Conservation (phyloP, 148 eudicot genomes). For the Camellia lanceoleosa region DNA sequence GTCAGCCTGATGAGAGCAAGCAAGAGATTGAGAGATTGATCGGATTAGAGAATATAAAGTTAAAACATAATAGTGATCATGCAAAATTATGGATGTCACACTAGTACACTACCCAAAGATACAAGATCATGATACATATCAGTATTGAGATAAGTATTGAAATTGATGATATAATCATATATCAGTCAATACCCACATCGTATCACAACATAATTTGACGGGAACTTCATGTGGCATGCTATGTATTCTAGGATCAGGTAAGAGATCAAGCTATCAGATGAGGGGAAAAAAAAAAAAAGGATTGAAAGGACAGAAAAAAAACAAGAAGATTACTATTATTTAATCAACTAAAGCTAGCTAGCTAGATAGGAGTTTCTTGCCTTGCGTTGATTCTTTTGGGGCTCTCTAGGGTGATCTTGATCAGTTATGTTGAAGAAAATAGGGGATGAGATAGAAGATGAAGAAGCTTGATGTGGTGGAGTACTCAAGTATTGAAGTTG, state of each 20-base stretch:
- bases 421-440: constrained; percentile 13
- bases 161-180: no score
- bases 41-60: neutral
- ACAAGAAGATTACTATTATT: neutral
- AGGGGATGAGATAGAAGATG: constrained; percentile 16
- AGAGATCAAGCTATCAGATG: neutral
- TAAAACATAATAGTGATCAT: neutral
- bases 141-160: no score
- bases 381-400: neutral
- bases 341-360: neutral
- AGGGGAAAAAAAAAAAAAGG: neutral
- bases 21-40: neutral
- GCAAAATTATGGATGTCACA: neutral
- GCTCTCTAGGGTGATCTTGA: constrained; percentile 14
- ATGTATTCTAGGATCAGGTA: neutral
- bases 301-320: neutral
- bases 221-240: neutral
- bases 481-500: neutral
- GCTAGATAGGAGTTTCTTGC: neutral
- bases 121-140: no score
- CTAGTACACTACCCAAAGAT: neutral
- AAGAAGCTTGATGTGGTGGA: neutral
- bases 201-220: neutral
- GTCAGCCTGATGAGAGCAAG: constrained; percentile 5
- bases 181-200: neutral